Base-by-base conservation (phyloP, 192 early-diverging fungal genomes). In the Diversispora epigaea region DNA sequence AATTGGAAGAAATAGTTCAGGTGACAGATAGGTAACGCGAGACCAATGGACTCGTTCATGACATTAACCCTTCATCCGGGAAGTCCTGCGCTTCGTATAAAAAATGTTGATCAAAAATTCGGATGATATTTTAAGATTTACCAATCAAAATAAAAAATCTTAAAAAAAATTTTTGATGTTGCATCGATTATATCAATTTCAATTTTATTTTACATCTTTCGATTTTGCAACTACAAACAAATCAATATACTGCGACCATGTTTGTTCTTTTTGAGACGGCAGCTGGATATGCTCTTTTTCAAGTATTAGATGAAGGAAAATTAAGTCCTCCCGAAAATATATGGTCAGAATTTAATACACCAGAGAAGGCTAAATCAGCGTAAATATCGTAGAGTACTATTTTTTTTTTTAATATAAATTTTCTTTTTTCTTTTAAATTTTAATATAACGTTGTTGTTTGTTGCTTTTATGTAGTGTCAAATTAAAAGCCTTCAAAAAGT, bases 201-300 rank as follows among this genome's bases (percentile, higher is more conserved):
- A 32, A 32, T 32, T n/a, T n/a, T 32, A 32, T 32, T 32, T 32
- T 32, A 32, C n/a, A n/a, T n/a, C 0, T 32, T 32, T 32, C 25
- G 2, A 32, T 32, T 32, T 32, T 1, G 25, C 25, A 32, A 32
- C 25, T 32, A 32, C 25, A 32, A 32, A 32, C 25, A 32, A 32
- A 32, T 32, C 25, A 32, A 32, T 32, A 32, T 32, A 32, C 25
- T 32, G 2, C 25, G 2, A 32, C 25, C 25, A 94, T 98, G 94
- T 89, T 98, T 77, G 93, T 98, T 43, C 90, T 99, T 46, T 97
- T 93, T 88, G 97, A 99, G 85, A 97, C 95, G 56, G 90, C 95
- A 64, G 95, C 96, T 62, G 97, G 97, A 63, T 98, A 94, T 77
- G 96, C 97, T 76, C 89, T 99, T 63, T 99, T 87, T 94, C 93